Evolutionary conservation across 306 rosid genomes (phyloP), one percentile per base, ranked within the genome.

Genomic region (Geum urbanum): DNA sequence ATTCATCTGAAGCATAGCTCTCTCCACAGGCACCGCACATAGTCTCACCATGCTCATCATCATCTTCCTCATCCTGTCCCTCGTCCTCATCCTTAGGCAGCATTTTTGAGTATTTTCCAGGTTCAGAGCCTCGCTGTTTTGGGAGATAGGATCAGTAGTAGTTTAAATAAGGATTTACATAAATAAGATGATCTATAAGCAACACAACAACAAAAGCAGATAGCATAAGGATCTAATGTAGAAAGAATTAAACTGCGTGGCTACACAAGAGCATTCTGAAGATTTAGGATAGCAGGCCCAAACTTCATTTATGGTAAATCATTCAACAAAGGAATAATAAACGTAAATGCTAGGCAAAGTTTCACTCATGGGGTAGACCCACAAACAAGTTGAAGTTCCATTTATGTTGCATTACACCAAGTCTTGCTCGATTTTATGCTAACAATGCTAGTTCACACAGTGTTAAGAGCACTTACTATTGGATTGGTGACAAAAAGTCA

Each of bases 1-100:
- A 87, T 74, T 87, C 88, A 58, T 82, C 87, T 1, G 79, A 35
- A 60, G 85, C 85, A 22, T 84, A 82, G 59, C 70, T 78, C 69
- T 81, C 87, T 51, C 84, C 83, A 27, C 96, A 86, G 3, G 81
- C 73, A 69, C 89, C 96, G 2, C 96, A 89, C 20, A 85, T 73
- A 53, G 86, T 83, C 69, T 82, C 85, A 37, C 88, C 88, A 18
- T 84, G 82, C 70, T 88, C 89, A 19, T 84, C 86, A 4, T 86
- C 91, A 0, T 70, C 79, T 49, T 77, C 88, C 56, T 77, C 89
- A 2, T 84, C 87, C 57, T 74, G 61, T 65, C 52, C 83, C 67
- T 74, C 89, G 0, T 85, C 88, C 56, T 83, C 90, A 10, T 87
- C 80, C 81, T 81, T 82, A 10, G 78, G 77, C 68, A 61, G 18